Conservation (phyloP, 208 protist species). For the Crithidia brevicula region DNA sequence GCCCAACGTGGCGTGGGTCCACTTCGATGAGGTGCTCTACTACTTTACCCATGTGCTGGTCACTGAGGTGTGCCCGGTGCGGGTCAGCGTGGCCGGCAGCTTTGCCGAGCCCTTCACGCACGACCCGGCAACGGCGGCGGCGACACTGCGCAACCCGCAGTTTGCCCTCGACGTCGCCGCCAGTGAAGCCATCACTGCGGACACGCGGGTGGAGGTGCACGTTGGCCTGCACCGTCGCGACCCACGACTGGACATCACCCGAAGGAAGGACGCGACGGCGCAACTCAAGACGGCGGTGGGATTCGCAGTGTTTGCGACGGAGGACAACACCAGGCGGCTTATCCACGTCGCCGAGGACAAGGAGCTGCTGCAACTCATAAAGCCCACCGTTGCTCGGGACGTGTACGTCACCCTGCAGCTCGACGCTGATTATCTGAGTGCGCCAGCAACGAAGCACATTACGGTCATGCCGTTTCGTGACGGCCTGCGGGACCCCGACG, state of each 20-base stretch:
- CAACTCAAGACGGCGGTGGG: constrained; percentile 60
- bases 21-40: constrained; percentile 83
- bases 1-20: constrained; percentile 69
- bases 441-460: constrained; percentile 18
- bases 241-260: constrained; percentile 64
- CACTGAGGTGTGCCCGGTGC: constrained; percentile 38
- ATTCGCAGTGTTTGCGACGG: constrained; percentile 53
- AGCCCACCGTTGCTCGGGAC: constrained; percentile 33
- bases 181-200: neutral
- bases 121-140: constrained; percentile 19
- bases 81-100: constrained; percentile 29
- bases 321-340: constrained; percentile 62
- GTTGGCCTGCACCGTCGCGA: constrained; percentile 80
- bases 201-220: constrained; percentile 37
- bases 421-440: neutral
- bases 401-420: constrained; percentile 33
- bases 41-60: constrained; percentile 86
- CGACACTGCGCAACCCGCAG: constrained; percentile 46
- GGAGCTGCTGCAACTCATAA: constrained; percentile 35
- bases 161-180: constrained; percentile 34
- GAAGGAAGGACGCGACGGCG: constrained; percentile 49
- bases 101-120: constrained; percentile 33
- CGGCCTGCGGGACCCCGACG: constrained; percentile 29
- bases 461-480: constrained; percentile 55
- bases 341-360: constrained; percentile 46